Conservation (phyloP, 768 basidiomycete species). For the Phaeolepiota aurea region DNA sequence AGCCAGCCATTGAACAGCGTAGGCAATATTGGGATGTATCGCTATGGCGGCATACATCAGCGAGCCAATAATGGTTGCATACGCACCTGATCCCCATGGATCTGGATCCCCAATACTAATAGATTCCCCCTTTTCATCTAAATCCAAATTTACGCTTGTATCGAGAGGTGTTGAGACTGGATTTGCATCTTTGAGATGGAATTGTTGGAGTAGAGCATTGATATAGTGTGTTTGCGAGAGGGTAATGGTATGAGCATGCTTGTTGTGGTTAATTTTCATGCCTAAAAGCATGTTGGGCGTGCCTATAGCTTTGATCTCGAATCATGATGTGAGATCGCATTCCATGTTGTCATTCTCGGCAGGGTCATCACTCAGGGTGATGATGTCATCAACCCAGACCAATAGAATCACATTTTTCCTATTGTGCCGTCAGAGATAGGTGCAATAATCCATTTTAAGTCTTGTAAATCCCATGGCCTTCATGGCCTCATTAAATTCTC, state of each 20-base stretch:
- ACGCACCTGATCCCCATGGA: constrained; percentile 5
- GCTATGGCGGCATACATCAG: constrained; percentile 23
- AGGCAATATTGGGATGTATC: constrained; percentile 31
- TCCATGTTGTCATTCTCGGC: constrained; percentile 10
- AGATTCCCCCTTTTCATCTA: constrained; percentile 3
- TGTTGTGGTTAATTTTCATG: constrained; percentile 17
- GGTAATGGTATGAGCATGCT: constrained; percentile 11
- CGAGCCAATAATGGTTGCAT: constrained; percentile 18
- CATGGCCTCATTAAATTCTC: constrained; percentile 11
- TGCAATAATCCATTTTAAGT: constrained; percentile 9
- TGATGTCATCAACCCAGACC: constrained; percentile 26
- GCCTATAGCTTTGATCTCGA: constrained; percentile 22
- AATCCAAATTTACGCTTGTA: constrained; percentile 12
- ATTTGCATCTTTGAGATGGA: constrained; percentile 13
- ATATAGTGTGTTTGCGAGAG: constrained; percentile 21
- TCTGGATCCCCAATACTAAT: background rate
- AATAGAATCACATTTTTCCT: constrained; percentile 7
- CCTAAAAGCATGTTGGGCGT: constrained; percentile 20
- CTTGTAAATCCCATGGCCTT: constrained; percentile 9
- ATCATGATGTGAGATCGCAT: constrained; percentile 13
- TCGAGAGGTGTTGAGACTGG: constrained; percentile 16
- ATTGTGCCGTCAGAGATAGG: constrained; percentile 8
- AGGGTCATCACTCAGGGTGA: constrained; percentile 13
- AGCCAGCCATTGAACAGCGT: constrained; percentile 19
- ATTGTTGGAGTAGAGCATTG: constrained; percentile 14